Evolutionary conservation across 306 rosid genomes (phyloP).

Genomic region (Geum urbanum): DNA sequence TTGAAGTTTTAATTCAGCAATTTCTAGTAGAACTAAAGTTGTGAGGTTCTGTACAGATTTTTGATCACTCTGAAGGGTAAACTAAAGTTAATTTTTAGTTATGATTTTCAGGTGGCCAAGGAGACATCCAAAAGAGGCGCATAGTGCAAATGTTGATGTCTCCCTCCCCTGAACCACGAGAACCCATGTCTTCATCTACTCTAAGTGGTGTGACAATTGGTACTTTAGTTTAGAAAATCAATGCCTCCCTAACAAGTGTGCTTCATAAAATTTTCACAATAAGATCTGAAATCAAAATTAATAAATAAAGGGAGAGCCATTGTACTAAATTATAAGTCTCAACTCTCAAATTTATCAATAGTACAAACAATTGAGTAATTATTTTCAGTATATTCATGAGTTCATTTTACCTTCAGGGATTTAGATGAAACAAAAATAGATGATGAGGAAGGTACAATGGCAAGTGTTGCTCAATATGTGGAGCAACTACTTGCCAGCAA

Average conservation of each 20-base stretch:
- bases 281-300: background rate
- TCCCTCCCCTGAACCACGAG: slow-evolving; percentile 50
- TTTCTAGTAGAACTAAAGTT: background rate
- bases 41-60: background rate
- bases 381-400: background rate
- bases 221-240: background rate
- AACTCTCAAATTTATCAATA: background rate
- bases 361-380: background rate
- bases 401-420: slow-evolving; percentile 45
- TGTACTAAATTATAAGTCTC: background rate
- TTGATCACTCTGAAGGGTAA: background rate
- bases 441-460: slow-evolving; percentile 76
- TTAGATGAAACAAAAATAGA: slow-evolving; percentile 48
- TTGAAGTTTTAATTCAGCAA: background rate
- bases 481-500: slow-evolving; percentile 83
- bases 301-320: too few relatives aligned
- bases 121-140: slow-evolving; percentile 33
- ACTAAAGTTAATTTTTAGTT: background rate
- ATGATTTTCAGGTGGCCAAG: slow-evolving; percentile 43
- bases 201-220: slow-evolving; percentile 1
- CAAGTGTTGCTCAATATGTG: slow-evolving; percentile 69
- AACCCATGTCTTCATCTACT: slow-evolving; percentile 1
- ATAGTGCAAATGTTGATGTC: slow-evolving; percentile 73
- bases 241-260: background rate
- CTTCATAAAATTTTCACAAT: background rate